Evolutionary conservation across 129 eudicot species (phyloP).

Genomic region (Chrysanthemum seticuspe): DNA sequence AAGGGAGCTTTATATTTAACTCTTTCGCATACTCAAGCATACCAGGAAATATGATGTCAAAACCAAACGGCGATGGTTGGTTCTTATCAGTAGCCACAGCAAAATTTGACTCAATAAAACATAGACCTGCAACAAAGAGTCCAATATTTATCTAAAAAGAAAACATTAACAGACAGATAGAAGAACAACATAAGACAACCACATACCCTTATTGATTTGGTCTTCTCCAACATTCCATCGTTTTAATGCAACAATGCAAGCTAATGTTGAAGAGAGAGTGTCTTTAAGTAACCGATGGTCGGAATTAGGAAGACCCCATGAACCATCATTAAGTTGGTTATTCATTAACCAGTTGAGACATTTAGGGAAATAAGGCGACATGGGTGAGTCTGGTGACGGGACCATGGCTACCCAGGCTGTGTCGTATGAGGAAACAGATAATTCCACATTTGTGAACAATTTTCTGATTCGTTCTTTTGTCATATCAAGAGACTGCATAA

Average conservation of each 20-base stretch:
- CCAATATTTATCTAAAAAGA: background rate
- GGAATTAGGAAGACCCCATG: conserved; percentile 73
- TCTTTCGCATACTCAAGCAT: conserved; percentile 68
- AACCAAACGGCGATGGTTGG: conserved; percentile 68
- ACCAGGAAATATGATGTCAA: conserved; percentile 78
- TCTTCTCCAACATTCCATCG: conserved; percentile 82
- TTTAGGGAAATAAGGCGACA: conserved; percentile 64
- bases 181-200: background rate
- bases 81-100: conserved; percentile 47
- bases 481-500: conserved; percentile 51
- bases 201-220: conserved; percentile 58
- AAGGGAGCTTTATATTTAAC: conserved; percentile 45
- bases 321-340: conserved; percentile 82
- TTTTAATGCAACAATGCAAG: conserved; percentile 76
- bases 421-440: conserved; percentile 85
- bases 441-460: conserved; percentile 51
- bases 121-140: conserved; percentile 54
- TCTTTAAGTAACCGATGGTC: conserved; percentile 52
- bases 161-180: background rate
- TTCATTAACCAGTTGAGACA: conserved; percentile 69
- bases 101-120: conserved; percentile 60
- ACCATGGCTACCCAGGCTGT: conserved; percentile 99
- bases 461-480: conserved; percentile 58
- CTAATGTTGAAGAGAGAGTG: conserved; percentile 70
- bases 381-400: conserved; percentile 61